Percentiles rank a stretch among this genome's conserved stretches.
These are phyloP conservation scores for Pyrenula massariospora DNA, from an alignment of 495 filamentous ascomycete species.

Conservation along the genomic window DNA sequence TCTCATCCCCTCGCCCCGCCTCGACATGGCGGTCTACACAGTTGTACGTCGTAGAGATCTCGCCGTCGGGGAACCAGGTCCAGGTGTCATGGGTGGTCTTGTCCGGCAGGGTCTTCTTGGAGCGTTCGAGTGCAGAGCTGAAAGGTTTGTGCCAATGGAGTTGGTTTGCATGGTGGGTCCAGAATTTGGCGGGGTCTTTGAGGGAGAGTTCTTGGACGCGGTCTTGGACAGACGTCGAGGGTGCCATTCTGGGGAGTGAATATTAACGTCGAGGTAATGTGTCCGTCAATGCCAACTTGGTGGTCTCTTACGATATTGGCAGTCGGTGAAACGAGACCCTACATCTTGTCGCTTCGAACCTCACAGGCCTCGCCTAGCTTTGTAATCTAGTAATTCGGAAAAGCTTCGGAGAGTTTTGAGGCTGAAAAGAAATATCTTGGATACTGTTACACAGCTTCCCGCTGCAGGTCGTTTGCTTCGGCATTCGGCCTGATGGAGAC, in stretches of 20 bases:
- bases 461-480: no score
- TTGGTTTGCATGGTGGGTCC: constrained; percentile 59
- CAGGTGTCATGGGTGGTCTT: constrained; percentile 47
- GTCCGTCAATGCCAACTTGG: no score
- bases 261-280: no score
- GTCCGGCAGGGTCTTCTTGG: constrained; percentile 35
- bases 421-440: no score
- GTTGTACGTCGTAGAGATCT: constrained; percentile 85
- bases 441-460: no score
- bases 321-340: no score
- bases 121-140: constrained; percentile 18
- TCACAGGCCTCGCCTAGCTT: no score
- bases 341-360: no score
- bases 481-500: no score
- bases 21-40: constrained; percentile 82
- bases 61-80: constrained; percentile 82
- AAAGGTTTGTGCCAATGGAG: constrained; percentile 74
- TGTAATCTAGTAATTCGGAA: no score
- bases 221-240: constrained; percentile 16
- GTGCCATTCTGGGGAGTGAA: not conserved
- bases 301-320: no score
- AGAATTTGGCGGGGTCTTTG: constrained; percentile 55
- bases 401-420: no score
- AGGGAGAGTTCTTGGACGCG: constrained; percentile 27
- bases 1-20: constrained; percentile 54